These are phyloP conservation scores for Phoma sp. DNA, from an alignment of 2,329 filamentous ascomycete species.

Conservation along the genomic window DNA sequence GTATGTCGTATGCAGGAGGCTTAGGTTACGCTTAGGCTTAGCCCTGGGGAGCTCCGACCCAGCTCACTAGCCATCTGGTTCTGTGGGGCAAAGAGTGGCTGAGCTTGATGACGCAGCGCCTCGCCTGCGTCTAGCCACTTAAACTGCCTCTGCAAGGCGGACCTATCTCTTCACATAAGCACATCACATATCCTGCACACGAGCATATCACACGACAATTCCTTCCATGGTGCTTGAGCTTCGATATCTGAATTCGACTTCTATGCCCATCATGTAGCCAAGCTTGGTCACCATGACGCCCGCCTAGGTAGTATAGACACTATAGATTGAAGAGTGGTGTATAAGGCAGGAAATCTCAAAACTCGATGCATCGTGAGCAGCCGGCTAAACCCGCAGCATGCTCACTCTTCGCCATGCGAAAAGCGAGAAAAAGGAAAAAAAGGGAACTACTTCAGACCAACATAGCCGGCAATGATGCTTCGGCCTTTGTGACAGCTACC, in stretches of 20 bases:
- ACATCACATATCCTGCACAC: too few relatives aligned
- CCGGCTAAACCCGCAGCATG: slow-evolving; percentile 4
- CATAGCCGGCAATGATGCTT: neutral
- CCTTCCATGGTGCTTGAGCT: neutral
- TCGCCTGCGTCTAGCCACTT: neutral
- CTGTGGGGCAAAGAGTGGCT: slow-evolving; percentile 13
- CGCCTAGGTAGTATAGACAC: slow-evolving; percentile 33
- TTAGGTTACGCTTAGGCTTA: too few relatives aligned
- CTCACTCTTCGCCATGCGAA: slow-evolving; percentile 2
- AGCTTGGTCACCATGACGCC: slow-evolving; percentile 7
- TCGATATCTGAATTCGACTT: slow-evolving; percentile 12
- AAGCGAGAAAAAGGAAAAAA: neutral
- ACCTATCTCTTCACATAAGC: too few relatives aligned
- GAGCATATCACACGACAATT: neutral
- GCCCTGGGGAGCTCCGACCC: slow-evolving; percentile 25
- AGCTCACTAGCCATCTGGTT: slow-evolving; percentile 5
- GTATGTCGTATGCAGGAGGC: slow-evolving; percentile 24
- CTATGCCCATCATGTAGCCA: slow-evolving; percentile 19
- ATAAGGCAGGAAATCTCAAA: slow-evolving; percentile 31
- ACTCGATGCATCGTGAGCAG: slow-evolving; percentile 14
- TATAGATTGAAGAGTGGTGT: slow-evolving; percentile 27
- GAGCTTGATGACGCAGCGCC: slow-evolving; percentile 14
- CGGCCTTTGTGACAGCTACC: neutral
- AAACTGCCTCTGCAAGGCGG: slow-evolving; percentile 1
- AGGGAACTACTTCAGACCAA: slow-evolving; percentile 3